phyloP scores from a whole-genome alignment of 208 protist species.

The Novymonas esmeraldas region DNA sequence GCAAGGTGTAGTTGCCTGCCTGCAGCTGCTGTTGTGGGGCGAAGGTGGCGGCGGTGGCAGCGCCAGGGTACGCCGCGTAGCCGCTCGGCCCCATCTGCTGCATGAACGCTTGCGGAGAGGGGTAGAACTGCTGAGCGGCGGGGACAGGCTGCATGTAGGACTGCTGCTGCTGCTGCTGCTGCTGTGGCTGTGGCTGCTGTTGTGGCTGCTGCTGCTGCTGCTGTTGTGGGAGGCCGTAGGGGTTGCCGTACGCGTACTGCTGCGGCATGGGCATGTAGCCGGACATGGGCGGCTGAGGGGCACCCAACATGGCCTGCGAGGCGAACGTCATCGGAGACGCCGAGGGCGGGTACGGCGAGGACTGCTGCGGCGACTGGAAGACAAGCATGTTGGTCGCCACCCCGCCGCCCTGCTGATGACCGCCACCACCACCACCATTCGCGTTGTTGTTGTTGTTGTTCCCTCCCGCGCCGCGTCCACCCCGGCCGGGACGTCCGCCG shows the following conservation, averaged over 20 bases:
- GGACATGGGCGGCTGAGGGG: neutral
- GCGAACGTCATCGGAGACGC: too few species aligned
- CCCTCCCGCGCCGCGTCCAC: slow-evolving; percentile 5
- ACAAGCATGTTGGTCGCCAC: slow-evolving; percentile 15
- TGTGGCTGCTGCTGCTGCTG: slow-evolving; percentile 14
- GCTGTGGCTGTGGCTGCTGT: slow-evolving; percentile 14
- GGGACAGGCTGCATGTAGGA: slow-evolving; percentile 7
- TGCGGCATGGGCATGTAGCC: slow-evolving; percentile 19
- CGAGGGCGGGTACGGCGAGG: too few species aligned
- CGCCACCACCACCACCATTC: slow-evolving; percentile 9
- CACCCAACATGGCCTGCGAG: neutral
- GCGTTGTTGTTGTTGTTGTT: slow-evolving; percentile 26
- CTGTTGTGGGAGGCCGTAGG: slow-evolving; percentile 13
- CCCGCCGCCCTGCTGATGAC: slow-evolving; percentile 10
- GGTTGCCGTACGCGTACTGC: slow-evolving; percentile 8
- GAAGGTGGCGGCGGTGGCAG: neutral
- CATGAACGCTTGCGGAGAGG: slow-evolving; percentile 13
- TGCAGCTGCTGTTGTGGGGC: slow-evolving; percentile 6
- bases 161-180: slow-evolving; percentile 8
- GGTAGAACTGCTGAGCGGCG: neutral
- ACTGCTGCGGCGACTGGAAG: slow-evolving; percentile 21
- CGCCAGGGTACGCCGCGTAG: slow-evolving; percentile 5
- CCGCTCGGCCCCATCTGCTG: slow-evolving; percentile 15
- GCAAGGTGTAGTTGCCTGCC: slow-evolving; percentile 9
- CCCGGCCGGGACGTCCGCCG: slow-evolving; percentile 10